Evolutionary conservation across 2,329 filamentous ascomycete genomes (phyloP), one percentile per base, ranked within the genome.

Genomic region (Zelopaecilomyces penicillatus): DNA sequence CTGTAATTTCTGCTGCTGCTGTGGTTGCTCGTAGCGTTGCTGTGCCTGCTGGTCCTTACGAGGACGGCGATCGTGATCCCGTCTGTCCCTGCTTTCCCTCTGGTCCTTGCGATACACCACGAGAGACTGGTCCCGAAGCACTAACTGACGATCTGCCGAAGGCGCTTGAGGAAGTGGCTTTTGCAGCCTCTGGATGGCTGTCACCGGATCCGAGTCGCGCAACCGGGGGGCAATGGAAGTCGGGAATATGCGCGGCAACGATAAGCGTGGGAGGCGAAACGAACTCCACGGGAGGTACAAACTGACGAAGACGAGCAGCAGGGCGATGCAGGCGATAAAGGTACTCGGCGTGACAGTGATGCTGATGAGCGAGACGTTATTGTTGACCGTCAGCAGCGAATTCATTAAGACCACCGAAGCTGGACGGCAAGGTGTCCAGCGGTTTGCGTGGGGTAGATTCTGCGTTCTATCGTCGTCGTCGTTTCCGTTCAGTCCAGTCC

Each of bases 341-440:
- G 75, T 76, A 60, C 73, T 74, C 27, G 77, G 76, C 35, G 76
- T 74, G 60, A 80, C 72, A 55, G 67, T 73, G 56, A 81, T 67
- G 63, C 71, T 80, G 59, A 81, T 59, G 53, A 81, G 69, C 46
- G 75, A 76, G 59, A 80, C 69, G 70, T 78, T 74, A 63, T 76
- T 80, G 64, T 79, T 76, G 52, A 80, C 71, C 43, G 75, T 75
- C 54, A 81, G 64, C 60, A 80, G 66, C 47, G 76, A 76, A 67
- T 71, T 72, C 76, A 80, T 79, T 58, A 35, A 44, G 64, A 64
- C 61, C 52, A 37, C 32, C 39, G 35, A 35, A 32, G 19, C 38
- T 36, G 42, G 41, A 38, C 30, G 33, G 36, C 34, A 42, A 48
- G 42, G 44, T 39, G 39, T 19, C 19, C 19, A 19, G 19, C 19